phyloP scores from a whole-genome alignment of 2,329 filamentous ascomycete species.

The Microsporum ferrugineum region DNA sequence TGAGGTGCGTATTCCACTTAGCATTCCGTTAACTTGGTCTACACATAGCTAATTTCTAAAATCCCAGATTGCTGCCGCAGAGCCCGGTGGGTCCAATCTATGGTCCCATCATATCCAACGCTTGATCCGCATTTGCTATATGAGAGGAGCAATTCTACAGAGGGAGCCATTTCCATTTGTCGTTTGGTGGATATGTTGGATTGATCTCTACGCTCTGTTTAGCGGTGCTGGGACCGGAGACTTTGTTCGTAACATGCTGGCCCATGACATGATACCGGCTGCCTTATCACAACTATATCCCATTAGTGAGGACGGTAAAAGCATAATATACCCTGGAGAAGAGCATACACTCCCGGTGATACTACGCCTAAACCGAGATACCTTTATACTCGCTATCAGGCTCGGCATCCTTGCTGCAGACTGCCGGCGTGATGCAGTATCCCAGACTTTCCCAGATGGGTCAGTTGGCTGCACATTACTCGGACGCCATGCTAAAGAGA shows the following conservation, averaged over 20 bases:
- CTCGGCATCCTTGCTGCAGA: conserved; percentile 35
- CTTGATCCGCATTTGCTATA: conserved; percentile 39
- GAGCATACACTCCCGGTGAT: conserved; percentile 30
- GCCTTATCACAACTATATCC: conserved; percentile 29
- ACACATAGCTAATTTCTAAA: conserved; percentile 5
- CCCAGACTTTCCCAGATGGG: conserved; percentile 11
- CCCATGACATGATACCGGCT: conserved; percentile 38
- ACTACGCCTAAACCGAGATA: conserved; percentile 37
- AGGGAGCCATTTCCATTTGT: conserved; percentile 41
- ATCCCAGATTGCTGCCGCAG: conserved; percentile 33
- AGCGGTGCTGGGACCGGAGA: conserved; percentile 42
- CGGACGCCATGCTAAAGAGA: conserved; percentile 20
- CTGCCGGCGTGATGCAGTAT: conserved; percentile 28
- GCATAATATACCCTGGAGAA: conserved; percentile 29
- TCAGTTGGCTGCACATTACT: conserved; percentile 11
- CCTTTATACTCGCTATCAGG: conserved; percentile 35
- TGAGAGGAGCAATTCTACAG: conserved; percentile 36
- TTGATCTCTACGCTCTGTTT: conserved; percentile 46
- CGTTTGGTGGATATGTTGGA: conserved; percentile 43
- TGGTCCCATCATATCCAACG: conserved; percentile 46
- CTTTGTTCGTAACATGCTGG: conserved; percentile 39
- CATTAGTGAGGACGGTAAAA: conserved; percentile 24
- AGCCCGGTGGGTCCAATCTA: conserved; percentile 37
- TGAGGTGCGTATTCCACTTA: conserved; percentile 33
- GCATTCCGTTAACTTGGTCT: conserved; percentile 2